Evolutionary conservation across 2,329 filamentous ascomycete genomes (phyloP).

Genomic region (Epichloe sylvatica): DNA sequence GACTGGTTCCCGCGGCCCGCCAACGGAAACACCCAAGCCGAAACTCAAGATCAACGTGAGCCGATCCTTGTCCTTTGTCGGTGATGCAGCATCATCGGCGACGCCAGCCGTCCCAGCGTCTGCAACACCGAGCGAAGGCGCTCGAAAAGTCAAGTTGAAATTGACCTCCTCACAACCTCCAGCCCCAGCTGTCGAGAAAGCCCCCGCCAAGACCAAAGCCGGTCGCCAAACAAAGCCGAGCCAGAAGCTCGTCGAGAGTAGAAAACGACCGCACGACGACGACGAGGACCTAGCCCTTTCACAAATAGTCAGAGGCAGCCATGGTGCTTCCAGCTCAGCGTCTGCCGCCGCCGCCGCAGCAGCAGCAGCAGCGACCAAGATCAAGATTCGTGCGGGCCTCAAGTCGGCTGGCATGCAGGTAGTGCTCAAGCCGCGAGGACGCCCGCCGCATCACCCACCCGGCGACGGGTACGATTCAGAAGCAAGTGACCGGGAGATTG

Average conservation of each 20-base stretch:
- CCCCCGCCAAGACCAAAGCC: constrained; percentile 39
- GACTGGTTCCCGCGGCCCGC: constrained; percentile 9
- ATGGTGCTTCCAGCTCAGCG: background rate
- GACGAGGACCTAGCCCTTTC: constrained; percentile 27
- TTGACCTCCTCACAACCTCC: constrained; percentile 25
- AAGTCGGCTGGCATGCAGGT: constrained; percentile 24
- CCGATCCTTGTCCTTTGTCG: constrained; percentile 21
- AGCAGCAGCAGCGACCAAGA: constrained; percentile 32
- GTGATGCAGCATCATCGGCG: constrained; percentile 12
- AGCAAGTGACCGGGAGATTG: constrained; percentile 74
- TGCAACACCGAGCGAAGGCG: constrained; percentile 18
- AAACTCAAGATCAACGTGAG: constrained; percentile 27
- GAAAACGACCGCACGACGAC: constrained; percentile 47
- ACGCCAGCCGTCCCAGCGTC: constrained; percentile 7
- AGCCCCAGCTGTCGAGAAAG: constrained; percentile 18
- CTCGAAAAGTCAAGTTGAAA: constrained; percentile 29
- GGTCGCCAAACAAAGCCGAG: constrained; percentile 46
- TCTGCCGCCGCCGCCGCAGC: background rate
- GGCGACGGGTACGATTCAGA: constrained; percentile 96
- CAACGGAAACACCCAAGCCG: constrained; percentile 20
- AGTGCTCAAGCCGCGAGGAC: constrained; percentile 50
- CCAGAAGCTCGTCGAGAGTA: constrained; percentile 40
- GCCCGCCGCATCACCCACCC: constrained; percentile 51
- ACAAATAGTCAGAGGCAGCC: constrained; percentile 4
- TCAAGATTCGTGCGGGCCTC: constrained; percentile 34